Conservation (phyloP, 2,329 filamentous ascomycete genomes). For the Spiromastix sp. region DNA sequence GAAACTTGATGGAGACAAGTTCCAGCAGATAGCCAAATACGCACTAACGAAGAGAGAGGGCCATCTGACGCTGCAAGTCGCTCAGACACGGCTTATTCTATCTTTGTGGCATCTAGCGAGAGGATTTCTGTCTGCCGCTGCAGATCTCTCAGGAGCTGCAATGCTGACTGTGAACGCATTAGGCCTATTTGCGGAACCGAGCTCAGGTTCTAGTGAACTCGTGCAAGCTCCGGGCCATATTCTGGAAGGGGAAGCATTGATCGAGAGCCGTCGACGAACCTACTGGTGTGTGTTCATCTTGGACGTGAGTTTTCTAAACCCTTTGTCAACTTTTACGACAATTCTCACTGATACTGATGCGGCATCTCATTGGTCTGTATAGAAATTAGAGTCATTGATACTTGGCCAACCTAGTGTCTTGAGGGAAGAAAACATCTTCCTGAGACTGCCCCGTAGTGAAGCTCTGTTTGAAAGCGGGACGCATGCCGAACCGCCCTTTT, state of each 20-base stretch:
- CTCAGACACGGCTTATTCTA: slow-evolving; percentile 57
- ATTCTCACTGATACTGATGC: neutral
- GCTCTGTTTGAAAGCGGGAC: slow-evolving; percentile 52
- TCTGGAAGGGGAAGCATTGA: slow-evolving; percentile 47
- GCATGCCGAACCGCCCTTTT: slow-evolving; percentile 49
- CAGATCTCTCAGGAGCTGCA: slow-evolving; percentile 54
- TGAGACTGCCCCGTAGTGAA: slow-evolving; percentile 54
- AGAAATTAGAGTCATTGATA: slow-evolving; percentile 52
- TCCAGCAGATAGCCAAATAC: slow-evolving; percentile 47
- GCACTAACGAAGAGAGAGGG: slow-evolving; percentile 44
- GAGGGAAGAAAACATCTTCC: slow-evolving; percentile 54
- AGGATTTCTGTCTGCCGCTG: slow-evolving; percentile 49
- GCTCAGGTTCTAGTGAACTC: slow-evolving; percentile 37
- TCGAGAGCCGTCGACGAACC: slow-evolving; percentile 58
- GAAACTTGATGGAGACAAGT: slow-evolving; percentile 34
- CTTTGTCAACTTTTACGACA: too few species aligned
- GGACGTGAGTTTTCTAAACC: slow-evolving; percentile 42
- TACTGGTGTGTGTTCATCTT: slow-evolving; percentile 64
- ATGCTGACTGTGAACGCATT: slow-evolving; percentile 49
- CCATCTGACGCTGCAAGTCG: slow-evolving; percentile 50
- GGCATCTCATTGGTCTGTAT: slow-evolving; percentile 13
- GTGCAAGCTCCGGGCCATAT: slow-evolving; percentile 44
- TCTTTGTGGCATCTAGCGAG: slow-evolving; percentile 56
- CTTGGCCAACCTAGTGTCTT: slow-evolving; percentile 46
- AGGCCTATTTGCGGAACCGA: slow-evolving; percentile 53